Percentiles rank a stretch among this genome's conserved stretches.
Evolutionary conservation across 228 moss, liverwort and hornwort genomes (phyloP).

Genomic region (Sphagnum fallax): DNA sequence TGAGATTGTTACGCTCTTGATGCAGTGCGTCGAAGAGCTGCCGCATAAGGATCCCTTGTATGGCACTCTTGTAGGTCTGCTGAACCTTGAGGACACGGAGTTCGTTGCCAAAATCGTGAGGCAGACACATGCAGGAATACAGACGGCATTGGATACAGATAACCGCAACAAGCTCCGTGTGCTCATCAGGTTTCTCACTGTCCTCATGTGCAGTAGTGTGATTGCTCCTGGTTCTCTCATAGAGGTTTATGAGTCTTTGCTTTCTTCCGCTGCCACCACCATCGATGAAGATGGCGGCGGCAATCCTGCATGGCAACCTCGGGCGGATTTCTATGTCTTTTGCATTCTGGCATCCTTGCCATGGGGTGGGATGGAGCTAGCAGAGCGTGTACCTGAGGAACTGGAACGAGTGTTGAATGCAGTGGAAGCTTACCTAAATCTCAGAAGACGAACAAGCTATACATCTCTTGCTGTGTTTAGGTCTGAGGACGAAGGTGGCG

Average conservation of each 20-base stretch:
- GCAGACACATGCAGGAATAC: constrained; percentile 62
- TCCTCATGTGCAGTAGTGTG: constrained; percentile 87
- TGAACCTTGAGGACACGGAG: constrained; percentile 79
- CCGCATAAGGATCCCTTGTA: constrained; percentile 95
- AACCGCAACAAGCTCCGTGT: constrained; percentile 85
- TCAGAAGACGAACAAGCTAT: constrained; percentile 69
- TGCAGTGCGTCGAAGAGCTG: constrained; percentile 98
- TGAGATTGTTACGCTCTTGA: constrained; percentile 76
- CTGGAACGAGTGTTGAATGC: constrained; percentile 90
- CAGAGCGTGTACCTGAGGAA: constrained; percentile 96
- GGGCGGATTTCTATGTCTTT: constrained; percentile 91
- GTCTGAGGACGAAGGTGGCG: constrained; percentile 15
- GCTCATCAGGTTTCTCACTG: constrained; percentile 73
- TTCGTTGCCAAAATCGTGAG: constrained; percentile 73
- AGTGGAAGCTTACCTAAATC: constrained; percentile 82
- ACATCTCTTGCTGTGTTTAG: constrained; percentile 64
- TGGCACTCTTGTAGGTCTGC: constrained; percentile 81
- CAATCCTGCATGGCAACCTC: constrained; percentile 92
- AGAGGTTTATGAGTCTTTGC: constrained; percentile 81
- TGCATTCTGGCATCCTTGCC: constrained; percentile 90
- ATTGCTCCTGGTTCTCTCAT: constrained; percentile 73
- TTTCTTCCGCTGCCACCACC: constrained; percentile 87
- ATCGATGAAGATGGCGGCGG: constrained; percentile 89
- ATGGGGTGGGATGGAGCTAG: constrained; percentile 89
- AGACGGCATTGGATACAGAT: constrained; percentile 70